A percentile compares a stretch with the other conserved stretches of the same genome.
Conservation (phyloP, 2,329 filamentous ascomycete species). For the Paecilomyces sp. region DNA sequence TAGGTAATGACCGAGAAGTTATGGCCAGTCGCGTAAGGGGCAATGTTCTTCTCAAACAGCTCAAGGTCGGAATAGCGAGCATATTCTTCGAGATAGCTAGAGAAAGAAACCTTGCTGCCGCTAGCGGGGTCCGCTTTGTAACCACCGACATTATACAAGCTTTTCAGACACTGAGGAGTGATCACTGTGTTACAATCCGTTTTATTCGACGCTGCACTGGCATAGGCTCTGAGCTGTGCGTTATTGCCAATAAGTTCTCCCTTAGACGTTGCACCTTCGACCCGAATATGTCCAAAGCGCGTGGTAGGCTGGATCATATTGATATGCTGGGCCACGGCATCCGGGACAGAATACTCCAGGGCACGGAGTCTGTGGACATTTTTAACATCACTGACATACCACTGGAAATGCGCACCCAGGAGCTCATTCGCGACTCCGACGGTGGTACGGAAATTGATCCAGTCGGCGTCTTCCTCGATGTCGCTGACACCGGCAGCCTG, state of each 20-base stretch:
- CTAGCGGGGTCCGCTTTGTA: slow-evolving; percentile 29
- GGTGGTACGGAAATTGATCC: slow-evolving; percentile 30
- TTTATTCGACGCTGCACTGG: slow-evolving; percentile 9
- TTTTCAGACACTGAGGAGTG: slow-evolving; percentile 41
- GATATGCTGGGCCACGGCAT: slow-evolving; percentile 25
- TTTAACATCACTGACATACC: slow-evolving; percentile 23
- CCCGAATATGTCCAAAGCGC: slow-evolving; percentile 30
- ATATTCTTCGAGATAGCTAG: slow-evolving; percentile 43
- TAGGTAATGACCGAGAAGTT: slow-evolving; percentile 39
- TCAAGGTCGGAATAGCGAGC: slow-evolving; percentile 41
- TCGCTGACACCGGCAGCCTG: slow-evolving; percentile 29
- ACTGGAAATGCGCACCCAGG: slow-evolving; percentile 32
- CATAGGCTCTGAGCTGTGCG: slow-evolving; percentile 12
- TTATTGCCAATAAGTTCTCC: slow-evolving; percentile 13
- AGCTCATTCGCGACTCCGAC: slow-evolving; percentile 30
- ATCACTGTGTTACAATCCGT: slow-evolving; percentile 37
- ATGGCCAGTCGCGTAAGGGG: slow-evolving; percentile 33
- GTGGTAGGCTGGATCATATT: slow-evolving; percentile 37
- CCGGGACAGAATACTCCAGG: slow-evolving; percentile 34
- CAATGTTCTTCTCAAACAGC: slow-evolving; percentile 31
- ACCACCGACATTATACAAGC: slow-evolving; percentile 40
- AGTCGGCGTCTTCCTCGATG: slow-evolving; percentile 28
- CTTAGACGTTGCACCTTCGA: slow-evolving; percentile 19
- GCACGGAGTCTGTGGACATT: slow-evolving; percentile 29
- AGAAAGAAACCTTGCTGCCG: slow-evolving; percentile 37